These are phyloP conservation scores for Lunasporangiospora selenospora DNA, from an alignment of 192 early-diverging fungal species.

Conservation along the genomic window DNA sequence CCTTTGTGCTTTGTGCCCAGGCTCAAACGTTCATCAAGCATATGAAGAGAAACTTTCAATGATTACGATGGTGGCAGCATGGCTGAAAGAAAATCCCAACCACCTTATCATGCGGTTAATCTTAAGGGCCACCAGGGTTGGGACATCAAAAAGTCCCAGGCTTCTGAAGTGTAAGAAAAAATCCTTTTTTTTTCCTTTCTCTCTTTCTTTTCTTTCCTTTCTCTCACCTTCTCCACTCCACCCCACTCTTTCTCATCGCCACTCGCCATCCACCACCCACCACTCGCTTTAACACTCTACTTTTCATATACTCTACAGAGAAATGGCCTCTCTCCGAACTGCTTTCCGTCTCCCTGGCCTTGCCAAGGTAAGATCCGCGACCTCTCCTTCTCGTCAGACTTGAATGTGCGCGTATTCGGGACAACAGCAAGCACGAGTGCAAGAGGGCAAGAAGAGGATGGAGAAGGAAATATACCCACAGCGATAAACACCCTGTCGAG, in stretches of 20 bases:
- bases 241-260: slow-evolving; percentile 1
- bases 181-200: slow-evolving; percentile 6
- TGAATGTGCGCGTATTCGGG: too few relatives aligned
- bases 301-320: not conserved
- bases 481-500: too few relatives aligned
- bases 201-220: not conserved
- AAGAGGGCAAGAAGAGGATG: too few relatives aligned
- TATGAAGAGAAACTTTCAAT: not conserved
- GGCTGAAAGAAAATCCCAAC: not conserved
- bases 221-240: not conserved
- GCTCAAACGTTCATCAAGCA: too few relatives aligned
- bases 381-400: too few relatives aligned
- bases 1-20: too few relatives aligned
- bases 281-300: too few relatives aligned
- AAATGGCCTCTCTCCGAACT: slow-evolving; percentile 48
- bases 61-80: not conserved
- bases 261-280: not conserved
- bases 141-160: too few relatives aligned
- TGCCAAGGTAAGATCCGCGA: slow-evolving; percentile 50
- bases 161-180: not conserved
- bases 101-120: too few relatives aligned
- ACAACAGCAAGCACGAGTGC: too few relatives aligned
- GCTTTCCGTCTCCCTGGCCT: slow-evolving; percentile 49
- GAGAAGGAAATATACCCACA: too few relatives aligned
- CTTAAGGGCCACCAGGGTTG: too few relatives aligned